Evolutionary conservation across 306 rosid species (phyloP).

Genomic region (Vigna trinervia): DNA sequence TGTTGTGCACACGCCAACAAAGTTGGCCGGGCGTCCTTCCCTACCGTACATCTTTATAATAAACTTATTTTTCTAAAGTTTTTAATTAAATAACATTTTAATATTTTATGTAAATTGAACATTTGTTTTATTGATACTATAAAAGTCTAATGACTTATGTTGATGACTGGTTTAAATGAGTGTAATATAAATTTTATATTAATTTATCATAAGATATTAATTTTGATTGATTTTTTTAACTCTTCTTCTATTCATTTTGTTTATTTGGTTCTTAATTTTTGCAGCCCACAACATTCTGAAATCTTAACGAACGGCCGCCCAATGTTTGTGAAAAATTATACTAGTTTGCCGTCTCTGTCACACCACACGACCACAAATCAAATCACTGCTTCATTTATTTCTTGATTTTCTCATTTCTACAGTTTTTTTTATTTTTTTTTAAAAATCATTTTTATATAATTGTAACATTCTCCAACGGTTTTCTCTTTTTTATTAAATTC

Average conservation of each 20-base stretch:
- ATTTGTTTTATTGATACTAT: too few relatives aligned
- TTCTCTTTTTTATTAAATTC: background rate
- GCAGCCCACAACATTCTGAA: conserved; percentile 42
- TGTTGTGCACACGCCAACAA: too few relatives aligned
- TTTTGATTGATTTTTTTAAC: background rate
- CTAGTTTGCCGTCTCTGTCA: conserved; percentile 35
- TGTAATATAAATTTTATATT: too few relatives aligned
- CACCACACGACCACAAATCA: background rate
- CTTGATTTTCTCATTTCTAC: background rate
- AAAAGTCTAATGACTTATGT: too few relatives aligned
- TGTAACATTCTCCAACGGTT: background rate
- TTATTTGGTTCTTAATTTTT: background rate
- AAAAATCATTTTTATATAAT: too few relatives aligned
- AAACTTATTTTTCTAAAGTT: too few relatives aligned
- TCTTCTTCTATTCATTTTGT: background rate
- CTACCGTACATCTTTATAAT: too few relatives aligned
- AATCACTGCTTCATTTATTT: background rate
- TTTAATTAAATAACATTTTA: too few relatives aligned
- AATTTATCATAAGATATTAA: background rate
- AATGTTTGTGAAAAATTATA: conserved; percentile 41
- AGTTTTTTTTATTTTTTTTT: too few relatives aligned
- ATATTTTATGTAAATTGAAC: too few relatives aligned
- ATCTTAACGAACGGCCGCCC: conserved; percentile 38
- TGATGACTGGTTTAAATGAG: too few relatives aligned
- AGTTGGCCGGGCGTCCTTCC: too few relatives aligned